Evolutionary conservation across 768 basidiomycete genomes (phyloP), one percentile per base, ranked within the genome.

Genomic region (Neoboletus brunneissimus): DNA sequence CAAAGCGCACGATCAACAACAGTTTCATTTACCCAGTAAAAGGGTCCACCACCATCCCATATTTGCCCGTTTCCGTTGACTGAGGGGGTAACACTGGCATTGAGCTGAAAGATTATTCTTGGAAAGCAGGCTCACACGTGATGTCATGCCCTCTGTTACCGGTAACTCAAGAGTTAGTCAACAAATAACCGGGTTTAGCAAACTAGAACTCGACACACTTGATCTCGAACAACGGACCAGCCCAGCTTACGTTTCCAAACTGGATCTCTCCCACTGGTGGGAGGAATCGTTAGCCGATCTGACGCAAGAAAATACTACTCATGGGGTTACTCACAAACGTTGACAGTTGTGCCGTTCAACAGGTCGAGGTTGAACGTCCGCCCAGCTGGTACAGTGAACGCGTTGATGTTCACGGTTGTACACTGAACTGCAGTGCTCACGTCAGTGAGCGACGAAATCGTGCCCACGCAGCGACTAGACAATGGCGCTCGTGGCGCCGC

Each of bases 361-460:
- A 86, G 72, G 23, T 66, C 64, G 35, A 86, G 74, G 23, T 71
- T 74, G 60, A 86, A 75, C 0, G 73, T 77, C 67, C 79, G 59
- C 23, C 81, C 83, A 22, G 77, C 79, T 18, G 83, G 80, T 31
- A 84, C 83, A 5, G 80, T 81, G 69, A 85, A 85, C 13, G 72
- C 62, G 53, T 82, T 77, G 63, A 85, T 77, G 62, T 79, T 80
- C 51, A 87, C 79, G 12, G 81, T 82, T 6, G 77, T 81, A 64
- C 85, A 87, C 60, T 74, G 57, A 31, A 81, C 77, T 20, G 85
- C 84, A 52, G 65, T 72, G 34, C 71, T 63, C 42, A 85, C 79
- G 60, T 85, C 82, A 48, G 56, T 54, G 54, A 83, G 66, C 0
- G 81, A 82, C 16, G 75, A 75, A 59, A 85, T 83, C 0, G 79